Evolutionary conservation across 208 protist species (phyloP).

Genomic region (Trypanosoma lewisi): DNA sequence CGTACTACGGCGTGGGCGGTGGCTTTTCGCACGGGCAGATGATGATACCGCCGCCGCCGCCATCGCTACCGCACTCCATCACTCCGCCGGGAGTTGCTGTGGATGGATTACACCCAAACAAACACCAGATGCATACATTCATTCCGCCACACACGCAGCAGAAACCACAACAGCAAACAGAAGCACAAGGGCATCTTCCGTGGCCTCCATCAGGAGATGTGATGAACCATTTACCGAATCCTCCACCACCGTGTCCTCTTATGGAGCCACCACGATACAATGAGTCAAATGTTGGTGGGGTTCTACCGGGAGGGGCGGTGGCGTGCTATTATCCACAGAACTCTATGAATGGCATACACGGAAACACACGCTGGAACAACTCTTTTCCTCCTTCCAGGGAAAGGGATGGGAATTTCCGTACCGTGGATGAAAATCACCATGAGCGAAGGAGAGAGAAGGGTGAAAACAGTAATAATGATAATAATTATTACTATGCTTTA

Average conservation of each 20-base stretch:
- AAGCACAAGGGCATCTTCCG: not conserved
- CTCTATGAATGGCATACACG: not conserved
- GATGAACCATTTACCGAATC: too few relatives aligned
- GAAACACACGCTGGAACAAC: not conserved
- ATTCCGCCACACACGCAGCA: not conserved
- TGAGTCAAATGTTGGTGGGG: not conserved
- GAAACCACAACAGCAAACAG: not conserved
- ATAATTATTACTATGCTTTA: not conserved
- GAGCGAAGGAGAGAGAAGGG: constrained; percentile 3
- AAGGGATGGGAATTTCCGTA: not conserved
- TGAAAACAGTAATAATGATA: not conserved
- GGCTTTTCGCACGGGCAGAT: not conserved
- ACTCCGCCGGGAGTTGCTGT: not conserved
- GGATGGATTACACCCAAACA: constrained; percentile 3
- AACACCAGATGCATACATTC: constrained; percentile 7
- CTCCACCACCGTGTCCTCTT: not conserved
- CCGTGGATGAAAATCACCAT: not conserved
- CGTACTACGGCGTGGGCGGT: not conserved
- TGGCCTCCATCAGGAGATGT: not conserved
- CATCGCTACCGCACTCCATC: not conserved
- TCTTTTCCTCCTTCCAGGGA: not conserved
- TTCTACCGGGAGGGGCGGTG: not conserved
- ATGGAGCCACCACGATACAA: not conserved
- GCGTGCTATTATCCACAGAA: not conserved
- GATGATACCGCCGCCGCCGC: not conserved